Evolutionary conservation across 768 basidiomycete genomes (phyloP), one percentile per base, ranked within the genome.

Genomic region (Sporobolomyces phaffii): DNA sequence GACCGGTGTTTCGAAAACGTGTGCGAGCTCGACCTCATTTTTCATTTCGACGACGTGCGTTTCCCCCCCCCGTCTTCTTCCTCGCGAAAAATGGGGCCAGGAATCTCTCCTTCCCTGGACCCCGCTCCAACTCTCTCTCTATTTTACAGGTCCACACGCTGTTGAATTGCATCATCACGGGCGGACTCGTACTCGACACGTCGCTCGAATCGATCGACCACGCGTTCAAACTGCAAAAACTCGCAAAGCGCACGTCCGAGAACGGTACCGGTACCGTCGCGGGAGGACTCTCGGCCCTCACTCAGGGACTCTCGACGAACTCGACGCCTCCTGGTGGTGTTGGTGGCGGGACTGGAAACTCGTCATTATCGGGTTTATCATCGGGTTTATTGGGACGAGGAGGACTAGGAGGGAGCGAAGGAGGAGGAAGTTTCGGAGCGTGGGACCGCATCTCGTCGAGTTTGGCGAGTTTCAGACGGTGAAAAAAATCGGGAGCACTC

Each of bases 1-100:
- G 96, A 99, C 78, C 82, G 91, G 41, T 86, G 91, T 20, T 99
- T 98, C 76, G 91, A 96, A 81, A 98, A 97, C 75, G 96, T 99
- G 0, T 98, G 96, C 78, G 96, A 99, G 78, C 81, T 99, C 49
- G 96, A 99, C 77, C 83, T 99, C 17, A 93, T 99, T 56, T 99
- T 98, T 78, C 93, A 97, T 77, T 99, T 97, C 75, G 96, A 98
- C 77, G 92, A 98, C 82, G 93, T 90, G 72, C 36, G 82, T 68
- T 33, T 34, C 51, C 17, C 38, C 17, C 38, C 17, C 38, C n/a
- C n/a, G n/a, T n/a, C n/a, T n/a, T n/a, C n/a, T n/a, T n/a, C n/a
- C n/a, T n/a, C n/a, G n/a, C n/a, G n/a, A n/a, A n/a, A n/a, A n/a
- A n/a, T n/a, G n/a, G n/a, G n/a, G n/a, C n/a, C n/a, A n/a, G n/a